Evolutionary conservation across 1,284 basidiomycete genomes (phyloP), one percentile per base, ranked within the genome.

Genomic region (Sporisorium scitamineum): DNA sequence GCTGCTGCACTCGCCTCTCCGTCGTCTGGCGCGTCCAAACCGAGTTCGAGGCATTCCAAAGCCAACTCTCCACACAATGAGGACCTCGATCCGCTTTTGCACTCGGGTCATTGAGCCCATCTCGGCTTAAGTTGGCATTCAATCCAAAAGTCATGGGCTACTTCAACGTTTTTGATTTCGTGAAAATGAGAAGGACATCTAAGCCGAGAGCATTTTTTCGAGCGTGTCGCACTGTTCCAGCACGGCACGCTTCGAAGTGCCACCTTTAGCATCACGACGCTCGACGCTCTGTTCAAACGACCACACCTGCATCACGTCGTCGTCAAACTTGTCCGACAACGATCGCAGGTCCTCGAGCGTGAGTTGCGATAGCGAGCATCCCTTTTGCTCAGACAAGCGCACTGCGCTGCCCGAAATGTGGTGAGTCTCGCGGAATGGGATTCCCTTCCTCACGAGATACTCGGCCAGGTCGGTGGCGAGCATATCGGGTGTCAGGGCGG

Each of bases 401-500:
- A 99, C 96, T 18, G 95, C 94, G 37, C 94, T 92, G 16, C 96
- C 96, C 8, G 96, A 97, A 79, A 99, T 92, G 86, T 99, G 96
- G 86, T 99, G 96, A 2, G 96, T 99, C 87, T 98, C 95, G 50
- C 96, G 92, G 91, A 99, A 99, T 8, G 96, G 96, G 39, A 88
- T 89, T 75, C 96, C 96, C 89, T 97, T 97, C 81, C 95, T 92
- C 69, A 98, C 96, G 48, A 98, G 92, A 86, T 99, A 98, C 85
- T 99, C 96, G 10, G 96, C 97, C 41, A 99, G 88, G 84, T 99
- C 96, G 14, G 96, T 99, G 7, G 96, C 96, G 48, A 99, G 91
- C 80, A 98, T 94, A 86, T 99, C 96, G 90, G 94, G 94, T 10
- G 96, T 97, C 79, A 98, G 86, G 1, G 94, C 94, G 60, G 90